These are phyloP conservation scores for Cercospora berteroae DNA, from an alignment of 2,329 filamentous ascomycete genomes.

Conservation along the genomic window DNA sequence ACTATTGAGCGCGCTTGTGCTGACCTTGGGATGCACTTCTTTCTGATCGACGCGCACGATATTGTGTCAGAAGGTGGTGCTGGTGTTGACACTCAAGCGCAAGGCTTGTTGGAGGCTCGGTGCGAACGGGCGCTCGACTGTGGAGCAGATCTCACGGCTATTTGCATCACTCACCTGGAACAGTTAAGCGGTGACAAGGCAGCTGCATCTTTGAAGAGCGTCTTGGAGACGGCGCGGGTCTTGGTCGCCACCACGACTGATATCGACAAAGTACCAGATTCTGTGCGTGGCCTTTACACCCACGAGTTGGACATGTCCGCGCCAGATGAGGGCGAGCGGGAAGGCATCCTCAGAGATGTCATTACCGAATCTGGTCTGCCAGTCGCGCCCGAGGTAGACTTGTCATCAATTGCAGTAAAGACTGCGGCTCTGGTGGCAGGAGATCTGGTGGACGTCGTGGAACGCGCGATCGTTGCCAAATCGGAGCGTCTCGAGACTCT, in stretches of 20 bases:
- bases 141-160: constrained; percentile 74
- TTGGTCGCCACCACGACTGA: constrained; percentile 93
- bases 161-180: constrained; percentile 88
- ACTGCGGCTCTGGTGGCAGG: constrained; percentile 90
- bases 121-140: constrained; percentile 87
- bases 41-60: constrained; percentile 86
- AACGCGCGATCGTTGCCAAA: constrained; percentile 78
- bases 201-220: constrained; percentile 77
- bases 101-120: constrained; percentile 81
- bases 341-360: constrained; percentile 78
- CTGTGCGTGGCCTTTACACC: constrained; percentile 84
- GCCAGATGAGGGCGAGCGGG: constrained; percentile 87
- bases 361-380: constrained; percentile 72
- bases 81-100: constrained; percentile 88
- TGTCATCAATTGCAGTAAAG: constrained; percentile 84
- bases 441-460: constrained; percentile 90
- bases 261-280: constrained; percentile 89
- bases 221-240: constrained; percentile 75
- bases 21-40: constrained; percentile 87
- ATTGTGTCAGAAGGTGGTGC: constrained; percentile 88
- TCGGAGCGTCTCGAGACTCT: constrained; percentile 72
- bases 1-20: constrained; percentile 73
- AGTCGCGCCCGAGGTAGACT: constrained; percentile 79
- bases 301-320: constrained; percentile 93
- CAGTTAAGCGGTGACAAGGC: constrained; percentile 89